Conservation (phyloP, 257 asterid species). For the Mentha longifolia region DNA sequence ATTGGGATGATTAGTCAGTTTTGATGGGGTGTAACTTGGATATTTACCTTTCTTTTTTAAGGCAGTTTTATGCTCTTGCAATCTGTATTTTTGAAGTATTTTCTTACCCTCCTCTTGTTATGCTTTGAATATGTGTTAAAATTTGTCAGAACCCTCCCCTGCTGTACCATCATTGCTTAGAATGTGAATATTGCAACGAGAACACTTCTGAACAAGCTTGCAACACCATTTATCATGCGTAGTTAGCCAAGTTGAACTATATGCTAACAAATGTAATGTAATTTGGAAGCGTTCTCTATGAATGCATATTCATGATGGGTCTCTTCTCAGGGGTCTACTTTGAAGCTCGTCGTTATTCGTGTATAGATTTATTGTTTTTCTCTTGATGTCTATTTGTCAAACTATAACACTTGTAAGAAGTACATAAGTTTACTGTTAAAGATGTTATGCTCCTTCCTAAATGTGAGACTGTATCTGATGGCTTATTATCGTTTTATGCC, state of each 20-base stretch:
- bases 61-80: background rate
- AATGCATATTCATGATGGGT: background rate
- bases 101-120: background rate
- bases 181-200: background rate
- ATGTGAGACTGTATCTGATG: constrained; percentile 13
- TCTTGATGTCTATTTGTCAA: constrained; percentile 14
- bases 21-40: constrained; percentile 19
- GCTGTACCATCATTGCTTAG: constrained; percentile 1
- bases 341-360: background rate
- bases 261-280: too few species aligned
- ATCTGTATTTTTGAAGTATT: constrained; percentile 3
- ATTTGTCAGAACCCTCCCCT: background rate
- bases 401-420: background rate
- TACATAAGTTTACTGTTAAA: constrained; percentile 12
- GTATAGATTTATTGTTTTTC: background rate
- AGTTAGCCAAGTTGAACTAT: background rate
- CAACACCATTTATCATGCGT: background rate
- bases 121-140: background rate
- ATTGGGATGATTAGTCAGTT: constrained; percentile 1
- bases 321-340: background rate
- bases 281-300: background rate
- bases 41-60: constrained; percentile 23
- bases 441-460: constrained; percentile 17
- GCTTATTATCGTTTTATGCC: constrained; percentile 4
- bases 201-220: background rate